Conservation (phyloP, 2,329 filamentous ascomycete genomes). For the Verticillium tricorpus region DNA sequence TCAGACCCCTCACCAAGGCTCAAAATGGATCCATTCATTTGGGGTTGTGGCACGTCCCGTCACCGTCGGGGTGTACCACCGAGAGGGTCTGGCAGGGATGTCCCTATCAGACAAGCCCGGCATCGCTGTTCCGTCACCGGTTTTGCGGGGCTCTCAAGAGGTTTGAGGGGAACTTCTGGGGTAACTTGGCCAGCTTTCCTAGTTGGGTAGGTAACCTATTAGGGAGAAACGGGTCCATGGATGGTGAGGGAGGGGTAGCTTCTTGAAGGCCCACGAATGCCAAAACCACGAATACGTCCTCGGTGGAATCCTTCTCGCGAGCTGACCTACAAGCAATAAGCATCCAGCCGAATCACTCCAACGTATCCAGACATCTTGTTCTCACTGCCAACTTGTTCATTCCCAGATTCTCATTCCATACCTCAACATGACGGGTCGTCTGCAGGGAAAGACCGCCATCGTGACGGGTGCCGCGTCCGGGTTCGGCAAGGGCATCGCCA, state of each 20-base stretch:
- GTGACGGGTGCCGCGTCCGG: conserved; percentile 54
- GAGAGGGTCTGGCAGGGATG: not conserved
- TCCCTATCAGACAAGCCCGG: not conserved
- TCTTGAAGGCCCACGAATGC: not conserved
- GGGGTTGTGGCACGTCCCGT: not conserved
- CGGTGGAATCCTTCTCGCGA: not conserved
- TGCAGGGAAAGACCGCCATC: conserved; percentile 37
- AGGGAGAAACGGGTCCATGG: not conserved
- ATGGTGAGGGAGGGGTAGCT: not conserved
- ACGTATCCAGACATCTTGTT: too few species aligned
- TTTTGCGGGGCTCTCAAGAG: not conserved
- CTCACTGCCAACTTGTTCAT: not conserved
- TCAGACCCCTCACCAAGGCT: not conserved
- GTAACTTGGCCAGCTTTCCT: not conserved
- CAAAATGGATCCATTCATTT: not conserved
- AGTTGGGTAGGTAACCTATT: not conserved
- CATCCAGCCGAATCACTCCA: too few species aligned
- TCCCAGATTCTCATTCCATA: conserved; percentile 4
- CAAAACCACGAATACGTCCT: not conserved
- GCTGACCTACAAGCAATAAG: not conserved
- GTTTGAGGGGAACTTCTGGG: not conserved
- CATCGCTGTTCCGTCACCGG: not conserved
- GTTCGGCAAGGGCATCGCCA: conserved; percentile 59
- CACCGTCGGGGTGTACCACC: not conserved
- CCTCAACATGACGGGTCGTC: conserved; percentile 20